Evolutionary conservation across 164 flowering plant genomes (phyloP), one percentile per base, ranked within the genome.

Genomic region (Berberis vulgaris): DNA sequence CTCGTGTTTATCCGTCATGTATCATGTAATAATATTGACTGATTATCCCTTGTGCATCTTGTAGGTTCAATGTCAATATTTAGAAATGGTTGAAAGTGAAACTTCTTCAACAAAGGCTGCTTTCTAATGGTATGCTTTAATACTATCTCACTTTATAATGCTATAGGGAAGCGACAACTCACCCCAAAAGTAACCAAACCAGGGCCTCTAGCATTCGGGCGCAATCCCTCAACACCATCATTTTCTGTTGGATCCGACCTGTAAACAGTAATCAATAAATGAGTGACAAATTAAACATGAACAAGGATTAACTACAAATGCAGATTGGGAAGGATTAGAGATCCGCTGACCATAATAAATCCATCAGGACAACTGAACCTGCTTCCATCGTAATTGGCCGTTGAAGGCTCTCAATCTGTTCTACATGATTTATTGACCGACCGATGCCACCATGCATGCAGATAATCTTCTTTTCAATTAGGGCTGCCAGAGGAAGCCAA

Each of bases 361-460:
- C 99, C 99, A 91, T 95, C 57, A 95, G 99, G 64, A 95, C 91
- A 71, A 95, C 87, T 12, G 99, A 95, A 60, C 99, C 99, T 43
- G 97, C 94, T 77, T 95, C 99, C 98, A 95, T 91, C 42, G 98
- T 82, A 65, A 95, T 95, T 41, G 99, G 99, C 38, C 99, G 94
- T 74, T 86, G 99, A 65, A 95, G 77, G 76, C 68, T 86, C 73
- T 95, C 98, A 63, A 95, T 91, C 71, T 95, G 99, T 59, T 95
- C 96, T 44, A 95, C 82, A 77, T 89, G 98, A 82, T 89, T 95
- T 69, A 95, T 95, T 40, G 99, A 95, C 57, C 97, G 89, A 57
- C 99, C 99, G 78, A 95, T 95, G 63, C 99, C 99, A 79, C 99
- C 99, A 80, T 95, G 99, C 99, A 95, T 95, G 75, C 99, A 95